Percentiles rank a stretch among this genome's conserved stretches.
Conservation (phyloP, 257 asterid genomes). For the Ligustrum vulgare region DNA sequence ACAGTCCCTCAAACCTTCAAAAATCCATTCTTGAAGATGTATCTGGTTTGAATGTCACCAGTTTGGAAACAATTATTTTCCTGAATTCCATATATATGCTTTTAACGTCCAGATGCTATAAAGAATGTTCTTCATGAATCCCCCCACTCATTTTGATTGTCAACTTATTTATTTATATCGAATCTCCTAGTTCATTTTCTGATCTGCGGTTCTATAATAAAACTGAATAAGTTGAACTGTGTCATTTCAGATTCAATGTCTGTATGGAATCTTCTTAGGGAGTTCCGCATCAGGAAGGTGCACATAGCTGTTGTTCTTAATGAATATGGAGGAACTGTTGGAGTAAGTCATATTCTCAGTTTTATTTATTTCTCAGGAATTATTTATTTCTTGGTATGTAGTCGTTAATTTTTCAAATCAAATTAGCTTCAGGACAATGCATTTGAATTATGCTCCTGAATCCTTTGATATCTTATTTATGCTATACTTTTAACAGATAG, state of each 20-base stretch:
- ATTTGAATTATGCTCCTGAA: neutral
- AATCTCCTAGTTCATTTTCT: constrained; percentile 7
- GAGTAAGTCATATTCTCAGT: constrained; percentile 52
- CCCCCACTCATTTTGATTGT: neutral
- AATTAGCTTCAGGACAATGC: constrained; percentile 18
- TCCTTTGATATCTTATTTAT: constrained; percentile 6
- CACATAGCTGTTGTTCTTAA: constrained; percentile 99
- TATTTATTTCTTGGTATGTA: neutral
- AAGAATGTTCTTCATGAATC: neutral
- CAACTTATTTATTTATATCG: neutral
- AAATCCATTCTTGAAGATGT: constrained; percentile 1
- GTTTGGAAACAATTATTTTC: neutral
- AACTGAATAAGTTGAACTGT: constrained; percentile 5
- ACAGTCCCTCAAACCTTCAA: neutral
- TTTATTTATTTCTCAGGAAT: constrained; percentile 10
- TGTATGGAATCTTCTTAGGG: constrained; percentile 99
- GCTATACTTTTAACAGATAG: constrained; percentile 57
- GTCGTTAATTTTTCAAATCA: constrained; percentile 17
- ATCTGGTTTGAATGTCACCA: constrained; percentile 8
- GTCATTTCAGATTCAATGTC: constrained; percentile 97
- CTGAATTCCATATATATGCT: neutral
- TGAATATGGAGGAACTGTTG: constrained; percentile 98
- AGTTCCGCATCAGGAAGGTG: constrained; percentile 97
- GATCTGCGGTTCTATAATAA: constrained; percentile 4
- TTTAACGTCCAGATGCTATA: neutral